Conservation (phyloP, 768 basidiomycete genomes). For the Trametes cinnabarina region DNA sequence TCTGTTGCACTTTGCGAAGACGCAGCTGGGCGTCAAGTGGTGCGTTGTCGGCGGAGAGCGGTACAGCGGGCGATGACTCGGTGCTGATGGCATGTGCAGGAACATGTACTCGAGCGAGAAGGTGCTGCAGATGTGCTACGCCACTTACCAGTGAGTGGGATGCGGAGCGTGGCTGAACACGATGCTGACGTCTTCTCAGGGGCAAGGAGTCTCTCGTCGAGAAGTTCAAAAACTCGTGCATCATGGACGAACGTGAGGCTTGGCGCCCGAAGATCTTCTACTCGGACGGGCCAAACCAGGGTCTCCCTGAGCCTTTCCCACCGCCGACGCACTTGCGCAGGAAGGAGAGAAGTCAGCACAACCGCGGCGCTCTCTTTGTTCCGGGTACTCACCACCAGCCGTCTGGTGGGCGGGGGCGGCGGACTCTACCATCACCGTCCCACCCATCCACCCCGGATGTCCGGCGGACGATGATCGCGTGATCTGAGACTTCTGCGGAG, state of each 20-base stretch:
- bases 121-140: constrained; percentile 87
- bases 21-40: constrained; percentile 80
- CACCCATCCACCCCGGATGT: constrained; percentile 12
- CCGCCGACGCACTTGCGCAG: constrained; percentile 76
- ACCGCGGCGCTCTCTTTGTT: constrained; percentile 70
- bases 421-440: constrained; percentile 20
- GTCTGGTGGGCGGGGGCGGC: constrained; percentile 1
- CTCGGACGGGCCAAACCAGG: constrained; percentile 70
- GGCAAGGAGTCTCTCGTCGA: constrained; percentile 89
- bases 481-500: not conserved
- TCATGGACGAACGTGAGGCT: constrained; percentile 82
- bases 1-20: constrained; percentile 70
- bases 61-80: not conserved
- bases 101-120: constrained; percentile 93
- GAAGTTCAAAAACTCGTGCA: constrained; percentile 88
- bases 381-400: constrained; percentile 20
- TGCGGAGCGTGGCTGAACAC: not conserved
- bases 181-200: constrained; percentile 35
- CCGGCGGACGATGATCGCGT: too few relatives aligned
- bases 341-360: constrained; percentile 80
- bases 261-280: constrained; percentile 88
- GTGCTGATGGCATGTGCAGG: constrained; percentile 41
- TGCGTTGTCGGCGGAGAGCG: constrained; percentile 31
- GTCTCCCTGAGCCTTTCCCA: constrained; percentile 78
- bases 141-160: constrained; percentile 80